Conservation (phyloP, 1,284 basidiomycete genomes). For the Xanthoconium separans region DNA sequence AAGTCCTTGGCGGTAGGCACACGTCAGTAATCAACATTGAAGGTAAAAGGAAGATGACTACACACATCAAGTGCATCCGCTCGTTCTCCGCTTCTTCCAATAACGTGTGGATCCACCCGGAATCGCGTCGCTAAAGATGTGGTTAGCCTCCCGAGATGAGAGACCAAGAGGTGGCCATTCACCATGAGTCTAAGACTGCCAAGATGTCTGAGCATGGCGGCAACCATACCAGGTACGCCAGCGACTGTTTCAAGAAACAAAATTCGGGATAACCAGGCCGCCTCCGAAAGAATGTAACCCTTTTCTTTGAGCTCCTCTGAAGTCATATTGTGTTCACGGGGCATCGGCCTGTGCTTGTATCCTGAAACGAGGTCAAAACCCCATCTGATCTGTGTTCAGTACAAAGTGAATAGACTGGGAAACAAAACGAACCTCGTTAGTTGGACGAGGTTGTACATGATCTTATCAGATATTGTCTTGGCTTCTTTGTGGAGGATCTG, state of each 20-base stretch:
- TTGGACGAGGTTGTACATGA: slow-evolving; percentile 66
- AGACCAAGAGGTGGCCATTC: slow-evolving; percentile 18
- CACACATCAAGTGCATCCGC: slow-evolving; percentile 86
- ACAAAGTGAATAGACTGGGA: not conserved
- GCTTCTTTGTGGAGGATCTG: slow-evolving; percentile 73
- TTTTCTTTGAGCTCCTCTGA: slow-evolving; percentile 69
- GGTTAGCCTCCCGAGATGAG: slow-evolving; percentile 11
- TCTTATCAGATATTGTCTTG: slow-evolving; percentile 68
- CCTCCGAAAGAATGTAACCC: slow-evolving; percentile 71
- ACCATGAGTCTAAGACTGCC: slow-evolving; percentile 83
- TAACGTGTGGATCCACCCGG: slow-evolving; percentile 84
- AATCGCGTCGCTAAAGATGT: slow-evolving; percentile 68
- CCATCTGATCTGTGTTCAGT: slow-evolving; percentile 39
- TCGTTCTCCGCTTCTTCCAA: slow-evolving; percentile 96
- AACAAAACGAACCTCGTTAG: slow-evolving; percentile 44
- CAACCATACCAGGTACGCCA: slow-evolving; percentile 94
- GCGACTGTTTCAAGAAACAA: slow-evolving; percentile 90
- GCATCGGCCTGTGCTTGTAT: slow-evolving; percentile 74
- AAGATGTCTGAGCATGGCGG: slow-evolving; percentile 83
- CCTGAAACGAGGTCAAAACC: slow-evolving; percentile 77
- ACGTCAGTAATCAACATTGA: slow-evolving; percentile 10
- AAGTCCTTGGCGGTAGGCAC: slow-evolving; percentile 57
- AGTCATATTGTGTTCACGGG: slow-evolving; percentile 58
- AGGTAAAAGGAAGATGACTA: slow-evolving; percentile 2
- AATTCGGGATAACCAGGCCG: slow-evolving; percentile 83